Conservation (phyloP, 192 early-diverging fungal genomes). For the Coemansia aciculifera region DNA sequence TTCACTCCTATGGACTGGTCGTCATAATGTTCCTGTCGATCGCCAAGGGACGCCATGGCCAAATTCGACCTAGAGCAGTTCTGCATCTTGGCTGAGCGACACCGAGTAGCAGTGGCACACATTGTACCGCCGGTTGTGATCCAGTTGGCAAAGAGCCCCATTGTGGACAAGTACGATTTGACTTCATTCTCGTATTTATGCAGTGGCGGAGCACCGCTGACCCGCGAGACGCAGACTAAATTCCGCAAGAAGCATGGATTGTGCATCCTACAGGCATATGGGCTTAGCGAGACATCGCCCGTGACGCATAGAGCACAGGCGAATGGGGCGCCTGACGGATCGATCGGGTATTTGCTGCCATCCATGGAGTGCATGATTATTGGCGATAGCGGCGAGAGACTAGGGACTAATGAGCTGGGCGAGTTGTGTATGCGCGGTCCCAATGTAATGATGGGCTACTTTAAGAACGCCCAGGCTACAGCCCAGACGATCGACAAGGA, state of each 20-base stretch:
- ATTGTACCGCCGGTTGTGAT: constrained; percentile 69
- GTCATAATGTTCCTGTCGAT: constrained; percentile 39
- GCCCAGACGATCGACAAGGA: constrained; percentile 67
- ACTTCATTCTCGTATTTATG: constrained; percentile 60
- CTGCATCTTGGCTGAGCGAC: constrained; percentile 64
- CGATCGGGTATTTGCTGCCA: constrained; percentile 70
- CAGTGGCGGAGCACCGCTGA: constrained; percentile 81
- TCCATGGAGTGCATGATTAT: constrained; percentile 74
- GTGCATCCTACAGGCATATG: constrained; percentile 60
- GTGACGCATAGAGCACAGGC: constrained; percentile 26
- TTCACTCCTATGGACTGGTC: constrained; percentile 71
- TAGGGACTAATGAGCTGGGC: constrained; percentile 64
- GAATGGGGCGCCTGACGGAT: constrained; percentile 40
- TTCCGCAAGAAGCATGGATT: constrained; percentile 47
- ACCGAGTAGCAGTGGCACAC: constrained; percentile 63
- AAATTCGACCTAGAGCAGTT: constrained; percentile 71
- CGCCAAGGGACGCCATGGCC: constrained; percentile 58
- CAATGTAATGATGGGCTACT: constrained; percentile 86
- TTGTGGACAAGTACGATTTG: constrained; percentile 72
- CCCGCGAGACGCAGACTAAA: constrained; percentile 61
- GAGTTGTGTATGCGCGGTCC: constrained; percentile 86
- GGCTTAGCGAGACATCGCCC: constrained; percentile 65
- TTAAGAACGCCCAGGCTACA: constrained; percentile 78
- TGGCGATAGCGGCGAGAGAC: constrained; percentile 66
- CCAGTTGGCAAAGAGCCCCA: constrained; percentile 71